These are phyloP conservation scores for Orbilia brochopaga DNA, from an alignment of 2,329 filamentous ascomycete species.

Conservation along the genomic window DNA sequence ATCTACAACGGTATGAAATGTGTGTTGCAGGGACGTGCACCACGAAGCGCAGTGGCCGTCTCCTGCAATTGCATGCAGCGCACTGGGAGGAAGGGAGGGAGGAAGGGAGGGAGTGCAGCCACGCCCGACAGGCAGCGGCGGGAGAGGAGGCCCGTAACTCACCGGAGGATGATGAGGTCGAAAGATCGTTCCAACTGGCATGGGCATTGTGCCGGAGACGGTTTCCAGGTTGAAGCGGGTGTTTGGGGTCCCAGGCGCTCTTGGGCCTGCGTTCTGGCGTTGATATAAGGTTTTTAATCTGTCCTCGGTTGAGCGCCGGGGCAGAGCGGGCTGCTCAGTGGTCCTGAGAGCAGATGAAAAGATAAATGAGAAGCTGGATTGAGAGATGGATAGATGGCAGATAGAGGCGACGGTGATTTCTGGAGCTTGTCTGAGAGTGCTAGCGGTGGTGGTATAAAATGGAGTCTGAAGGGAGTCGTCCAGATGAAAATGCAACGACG, in stretches of 20 bases:
- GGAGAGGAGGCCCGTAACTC: conserved; percentile 8
- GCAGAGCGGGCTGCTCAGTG: not conserved
- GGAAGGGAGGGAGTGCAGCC: not conserved
- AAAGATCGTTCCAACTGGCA: conserved; percentile 38
- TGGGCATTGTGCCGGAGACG: conserved; percentile 30
- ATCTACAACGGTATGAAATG: not conserved
- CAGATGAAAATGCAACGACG: not conserved
- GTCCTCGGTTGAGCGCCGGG: not conserved
- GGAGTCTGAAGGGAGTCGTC: not conserved
- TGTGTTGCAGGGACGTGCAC: conserved; percentile 4
- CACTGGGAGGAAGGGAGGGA: not conserved
- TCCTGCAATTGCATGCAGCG: not conserved
- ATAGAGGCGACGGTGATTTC: not conserved
- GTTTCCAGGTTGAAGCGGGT: not conserved
- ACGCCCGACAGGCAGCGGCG: not conserved
- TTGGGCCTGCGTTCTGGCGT: not conserved
- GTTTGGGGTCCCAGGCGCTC: conserved; percentile 2
- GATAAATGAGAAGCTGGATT: no score
- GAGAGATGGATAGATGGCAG: not conserved
- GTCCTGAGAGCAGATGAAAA: no score
- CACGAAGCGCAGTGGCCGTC: not conserved
- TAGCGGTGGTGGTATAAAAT: not conserved
- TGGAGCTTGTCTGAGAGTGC: not conserved
- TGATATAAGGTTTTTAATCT: conserved; percentile 7
- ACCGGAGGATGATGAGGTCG: conserved; percentile 45